Evolutionary conservation across 257 asterid genomes (phyloP), one percentile per base, ranked within the genome.

Genomic region (Solanum corneliomulleri): DNA sequence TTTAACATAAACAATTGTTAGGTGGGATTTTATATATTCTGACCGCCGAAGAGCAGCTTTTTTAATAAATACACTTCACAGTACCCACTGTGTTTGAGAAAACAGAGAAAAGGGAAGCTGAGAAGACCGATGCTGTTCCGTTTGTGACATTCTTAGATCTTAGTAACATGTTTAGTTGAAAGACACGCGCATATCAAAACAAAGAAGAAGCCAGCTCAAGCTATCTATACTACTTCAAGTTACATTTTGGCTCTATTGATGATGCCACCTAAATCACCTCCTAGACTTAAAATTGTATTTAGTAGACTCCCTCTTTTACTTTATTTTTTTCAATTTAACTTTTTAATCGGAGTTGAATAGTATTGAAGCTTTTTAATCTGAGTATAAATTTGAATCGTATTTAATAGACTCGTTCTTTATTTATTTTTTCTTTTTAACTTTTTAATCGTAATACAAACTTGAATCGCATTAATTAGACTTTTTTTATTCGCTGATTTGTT

Each of bases 111-210:
- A 18, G 80, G 80, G 16, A 41, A 60, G 85, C 70, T 47, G 83
- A 60, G 90, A 88, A 85, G 90, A 84, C 87, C 87, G 42, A 83
- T 84, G 91, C 69, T 83, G 86, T 90, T 87, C 90, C 91, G 86
- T 88, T 68, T 89, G 90, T 81, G 92, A 93, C 95, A 91, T 93
- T 94, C 95, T 88, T 83, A 84, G 3, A 11, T 31, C 44, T 18
- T 18, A 15, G 25, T 11, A 37, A 23, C 78, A 44, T 9, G 74
- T 25, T 86, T 29, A 75, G 29, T 83, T 68, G 60, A 76, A 41
- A 39, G 39, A 90, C 95, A 94, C 94, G 92, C 95, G 86, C 92
- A 39, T 1, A 21, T 78, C 2, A 14, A n/a, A 31, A 62, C 87
- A 86, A 87, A 88, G 82, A 72, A 70, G 2, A 11, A 12, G 18